Conservation (phyloP, 2,329 filamentous ascomycete genomes). For the Amauroascus niger region DNA sequence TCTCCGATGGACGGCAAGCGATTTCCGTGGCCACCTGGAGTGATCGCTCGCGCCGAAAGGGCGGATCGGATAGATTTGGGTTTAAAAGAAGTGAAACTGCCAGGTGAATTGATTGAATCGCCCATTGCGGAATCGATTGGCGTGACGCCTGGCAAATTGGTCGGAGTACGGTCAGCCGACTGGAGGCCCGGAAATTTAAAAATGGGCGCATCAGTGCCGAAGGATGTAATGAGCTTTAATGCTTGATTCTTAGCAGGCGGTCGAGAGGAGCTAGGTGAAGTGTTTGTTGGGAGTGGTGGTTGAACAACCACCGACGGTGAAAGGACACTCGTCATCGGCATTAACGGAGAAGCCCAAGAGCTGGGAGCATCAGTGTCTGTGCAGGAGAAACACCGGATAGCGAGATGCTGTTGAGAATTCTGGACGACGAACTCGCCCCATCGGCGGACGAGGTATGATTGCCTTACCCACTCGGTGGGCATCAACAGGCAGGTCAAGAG, state of each 20-base stretch:
- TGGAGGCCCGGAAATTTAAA: conserved; percentile 53
- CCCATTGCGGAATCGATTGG: conserved; percentile 68
- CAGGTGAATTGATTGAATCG: conserved; percentile 56
- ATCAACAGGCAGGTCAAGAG: conserved; percentile 75
- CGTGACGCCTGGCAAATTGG: conserved; percentile 66
- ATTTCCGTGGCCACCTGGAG: conserved; percentile 51
- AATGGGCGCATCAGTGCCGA: conserved; percentile 49
- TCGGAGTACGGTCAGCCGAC: conserved; percentile 57
- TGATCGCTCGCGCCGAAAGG: conserved; percentile 55
- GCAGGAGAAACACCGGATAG: conserved; percentile 87
- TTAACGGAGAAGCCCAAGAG: conserved; percentile 78
- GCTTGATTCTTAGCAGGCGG: conserved; percentile 68
- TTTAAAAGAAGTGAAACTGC: conserved; percentile 50
- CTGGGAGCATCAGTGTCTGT: conserved; percentile 75
- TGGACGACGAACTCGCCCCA: conserved; percentile 91
- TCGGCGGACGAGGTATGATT: conserved; percentile 76
- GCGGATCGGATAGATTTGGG: conserved; percentile 55
- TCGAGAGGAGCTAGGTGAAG: conserved; percentile 48
- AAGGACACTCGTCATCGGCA: conserved; percentile 49
- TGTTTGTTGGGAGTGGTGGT: conserved; percentile 32
- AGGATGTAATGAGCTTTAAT: conserved; percentile 84
- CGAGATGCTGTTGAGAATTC: conserved; percentile 77
- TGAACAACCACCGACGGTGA: conserved; percentile 53
- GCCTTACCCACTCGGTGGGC: conserved; percentile 81
- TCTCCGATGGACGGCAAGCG: conserved; percentile 73